Evolutionary conservation across 139 green algal genomes (phyloP), one percentile per base, ranked within the genome.

Genomic region (Axilococcus clingmanii): DNA sequence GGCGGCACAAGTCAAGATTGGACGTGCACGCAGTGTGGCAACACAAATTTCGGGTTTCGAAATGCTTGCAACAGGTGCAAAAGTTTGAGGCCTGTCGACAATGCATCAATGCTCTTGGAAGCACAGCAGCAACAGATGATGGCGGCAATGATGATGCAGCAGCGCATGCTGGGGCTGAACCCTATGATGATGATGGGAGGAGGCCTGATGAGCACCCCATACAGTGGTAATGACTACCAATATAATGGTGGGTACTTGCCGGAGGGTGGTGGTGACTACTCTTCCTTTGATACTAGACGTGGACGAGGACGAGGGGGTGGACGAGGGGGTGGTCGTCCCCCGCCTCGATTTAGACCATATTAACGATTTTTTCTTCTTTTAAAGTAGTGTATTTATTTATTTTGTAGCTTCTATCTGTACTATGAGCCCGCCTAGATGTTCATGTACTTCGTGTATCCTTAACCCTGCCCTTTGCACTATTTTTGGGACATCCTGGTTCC

Each of bases 401-500:
- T n/a, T n/a, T n/a, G n/a, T n/a, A n/a, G n/a, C n/a, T n/a, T n/a
- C n/a, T n/a, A n/a, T n/a, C n/a, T n/a, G n/a, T n/a, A n/a, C n/a
- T n/a, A n/a, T n/a, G n/a, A n/a, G n/a, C n/a, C n/a, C n/a, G n/a
- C n/a, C n/a, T n/a, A n/a, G n/a, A n/a, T n/a, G n/a, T n/a, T n/a
- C n/a, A n/a, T n/a, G n/a, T n/a, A n/a, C n/a, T n/a, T n/a, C n/a
- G n/a, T n/a, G n/a, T 27, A 69, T 28, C 11, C 30, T 31, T 8
- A 79, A 30, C 11, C 69, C 68, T 3, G 65, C 46, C 15, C 20
- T 33, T 11, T 2, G 15, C 24, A 77, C 31, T 47, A 81, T 46
- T 8, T 17, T 40, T 17, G 33, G 9, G 25, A 84, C 66, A 42
- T 77, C 57, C 48, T 84, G 75, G 46, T 82, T 80, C 78, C 78